Percentiles rank a stretch among this genome's conserved stretches.
Conservation (phyloP, 805 yeast genomes). For the Komagataella populi region DNA sequence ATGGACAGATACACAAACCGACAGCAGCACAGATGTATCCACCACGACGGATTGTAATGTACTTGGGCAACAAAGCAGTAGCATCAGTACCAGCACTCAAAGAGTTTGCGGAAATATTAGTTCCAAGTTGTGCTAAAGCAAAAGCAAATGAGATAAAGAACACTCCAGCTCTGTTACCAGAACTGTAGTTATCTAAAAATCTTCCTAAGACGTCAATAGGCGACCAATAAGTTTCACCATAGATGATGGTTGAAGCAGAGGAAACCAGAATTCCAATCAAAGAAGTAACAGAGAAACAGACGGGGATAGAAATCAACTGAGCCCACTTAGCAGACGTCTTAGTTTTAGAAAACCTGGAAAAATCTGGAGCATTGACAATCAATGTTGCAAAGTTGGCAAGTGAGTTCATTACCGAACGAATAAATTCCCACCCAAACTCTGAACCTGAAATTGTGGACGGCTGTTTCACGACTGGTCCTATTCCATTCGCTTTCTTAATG, state of each 20-base stretch:
- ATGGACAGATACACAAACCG: conserved; percentile 66
- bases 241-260: conserved; percentile 58
- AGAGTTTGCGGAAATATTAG: conserved; percentile 63
- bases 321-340: conserved; percentile 37
- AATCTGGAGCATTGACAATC: conserved; percentile 81
- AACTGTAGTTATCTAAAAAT: conserved; percentile 38
- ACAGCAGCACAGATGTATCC: conserved; percentile 63
- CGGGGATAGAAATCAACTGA: conserved; percentile 55
- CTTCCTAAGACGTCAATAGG: conserved; percentile 65
- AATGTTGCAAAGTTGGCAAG: conserved; percentile 83
- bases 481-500: conserved; percentile 64
- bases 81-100: conserved; percentile 63
- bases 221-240: conserved; percentile 66
- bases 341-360: conserved; percentile 66
- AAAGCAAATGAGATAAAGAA: conserved; percentile 61
- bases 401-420: conserved; percentile 65
- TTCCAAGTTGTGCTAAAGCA: conserved; percentile 66
- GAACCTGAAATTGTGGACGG: conserved; percentile 38
- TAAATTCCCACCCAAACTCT: conserved; percentile 72
- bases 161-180: conserved; percentile 68
- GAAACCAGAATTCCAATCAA: conserved; percentile 78
- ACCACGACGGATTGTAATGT: conserved; percentile 66
- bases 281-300: conserved; percentile 69
- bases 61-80: conserved; percentile 51
- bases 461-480: conserved; percentile 57